Conservation (phyloP, 2,329 filamentous ascomycete genomes). For the Pleoardoris graminearum region DNA sequence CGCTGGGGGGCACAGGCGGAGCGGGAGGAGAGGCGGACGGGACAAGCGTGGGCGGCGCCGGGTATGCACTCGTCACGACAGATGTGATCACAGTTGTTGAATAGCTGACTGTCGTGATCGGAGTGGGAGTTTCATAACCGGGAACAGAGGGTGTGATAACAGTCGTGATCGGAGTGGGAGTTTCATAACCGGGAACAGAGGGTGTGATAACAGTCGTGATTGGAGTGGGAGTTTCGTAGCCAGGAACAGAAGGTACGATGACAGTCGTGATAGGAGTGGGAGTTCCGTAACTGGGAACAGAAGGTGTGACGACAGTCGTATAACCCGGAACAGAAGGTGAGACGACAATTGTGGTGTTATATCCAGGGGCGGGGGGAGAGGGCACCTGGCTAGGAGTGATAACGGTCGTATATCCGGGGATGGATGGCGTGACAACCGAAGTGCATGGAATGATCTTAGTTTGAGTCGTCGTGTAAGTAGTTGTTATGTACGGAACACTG, state of each 20-base stretch:
- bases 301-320: neutral
- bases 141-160: neutral
- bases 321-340: neutral
- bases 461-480: slow-evolving; percentile 8
- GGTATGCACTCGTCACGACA: slow-evolving; percentile 17
- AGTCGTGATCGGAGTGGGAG: no score
- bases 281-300: neutral
- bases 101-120: slow-evolving; percentile 4
- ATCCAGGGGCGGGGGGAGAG: neutral
- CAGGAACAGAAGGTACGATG: neutral
- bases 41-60: slow-evolving; percentile 14
- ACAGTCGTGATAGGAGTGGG: slow-evolving; percentile 4
- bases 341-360: slow-evolving; percentile 3
- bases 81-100: slow-evolving; percentile 16
- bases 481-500: slow-evolving; percentile 12
- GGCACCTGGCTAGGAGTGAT: neutral
- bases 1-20: slow-evolving; percentile 7
- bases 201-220: slow-evolving; percentile 6
- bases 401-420: neutral
- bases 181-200: neutral
- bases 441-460: slow-evolving; percentile 6
- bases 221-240: slow-evolving; percentile 2
- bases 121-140: slow-evolving; percentile 1
- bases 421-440: neutral
- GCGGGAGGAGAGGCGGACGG: slow-evolving; percentile 7